These are phyloP conservation scores for Verticillium isaacii DNA, from an alignment of 2,329 filamentous ascomycete species.

Conservation along the genomic window DNA sequence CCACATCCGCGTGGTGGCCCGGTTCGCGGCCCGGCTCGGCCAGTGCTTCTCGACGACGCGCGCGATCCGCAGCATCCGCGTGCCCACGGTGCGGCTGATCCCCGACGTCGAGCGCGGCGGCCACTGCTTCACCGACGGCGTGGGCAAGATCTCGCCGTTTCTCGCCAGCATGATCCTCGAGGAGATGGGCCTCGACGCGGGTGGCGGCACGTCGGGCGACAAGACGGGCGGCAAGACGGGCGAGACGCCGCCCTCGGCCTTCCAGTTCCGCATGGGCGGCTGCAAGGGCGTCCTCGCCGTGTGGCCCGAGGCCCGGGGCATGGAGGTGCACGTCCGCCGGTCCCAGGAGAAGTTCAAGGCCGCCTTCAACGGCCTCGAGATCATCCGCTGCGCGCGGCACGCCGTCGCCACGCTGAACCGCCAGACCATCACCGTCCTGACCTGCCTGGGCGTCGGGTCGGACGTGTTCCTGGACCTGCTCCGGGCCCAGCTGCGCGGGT, in stretches of 20 bases:
- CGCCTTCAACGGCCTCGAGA: constrained; percentile 68
- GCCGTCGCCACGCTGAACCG: constrained; percentile 79
- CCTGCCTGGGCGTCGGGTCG: constrained; percentile 67
- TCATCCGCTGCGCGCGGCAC: constrained; percentile 75
- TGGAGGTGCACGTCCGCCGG: constrained; percentile 71
- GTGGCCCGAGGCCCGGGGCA: constrained; percentile 62
- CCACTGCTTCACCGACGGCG: constrained; percentile 82
- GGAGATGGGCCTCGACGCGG: constrained; percentile 59
- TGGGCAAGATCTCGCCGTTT: constrained; percentile 83
- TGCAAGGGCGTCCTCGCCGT: constrained; percentile 84
- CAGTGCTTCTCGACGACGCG: constrained; percentile 95
- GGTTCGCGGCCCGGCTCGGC: constrained; percentile 81
- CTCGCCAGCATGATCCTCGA: constrained; percentile 69
- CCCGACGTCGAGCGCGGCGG: constrained; percentile 65
- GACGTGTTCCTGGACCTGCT: constrained; percentile 64
- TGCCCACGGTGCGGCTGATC: constrained; percentile 56
- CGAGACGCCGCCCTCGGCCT: constrained; percentile 72
- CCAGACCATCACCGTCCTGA: constrained; percentile 84
- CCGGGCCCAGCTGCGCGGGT: constrained; percentile 58
- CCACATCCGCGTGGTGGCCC: constrained; percentile 79
- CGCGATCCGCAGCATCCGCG: constrained; percentile 60
- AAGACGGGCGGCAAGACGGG: constrained; percentile 27
- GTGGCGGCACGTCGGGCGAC: constrained; percentile 20
- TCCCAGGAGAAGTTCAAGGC: constrained; percentile 87
- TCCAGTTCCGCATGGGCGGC: constrained; percentile 88